Evolutionary conservation across 192 early-diverging fungal species (phyloP).

Genomic region (Gryganskiella cystojenkinii): DNA sequence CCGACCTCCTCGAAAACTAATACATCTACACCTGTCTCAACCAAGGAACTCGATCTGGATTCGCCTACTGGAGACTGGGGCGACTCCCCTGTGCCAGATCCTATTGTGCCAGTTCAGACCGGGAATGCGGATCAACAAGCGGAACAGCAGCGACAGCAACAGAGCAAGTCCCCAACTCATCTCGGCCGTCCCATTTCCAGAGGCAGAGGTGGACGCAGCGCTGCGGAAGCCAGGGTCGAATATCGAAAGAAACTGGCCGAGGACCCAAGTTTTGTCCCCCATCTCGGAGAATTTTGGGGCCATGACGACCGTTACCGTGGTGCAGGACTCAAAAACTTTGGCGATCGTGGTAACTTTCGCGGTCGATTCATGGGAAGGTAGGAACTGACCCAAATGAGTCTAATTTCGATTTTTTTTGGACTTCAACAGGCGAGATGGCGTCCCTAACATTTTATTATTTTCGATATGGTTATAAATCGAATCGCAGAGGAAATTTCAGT

Average conservation of each 20-base stretch:
- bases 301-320: constrained; percentile 68
- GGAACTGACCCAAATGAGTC: not conserved
- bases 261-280: constrained; percentile 66
- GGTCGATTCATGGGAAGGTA: constrained; percentile 53
- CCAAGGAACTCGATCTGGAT: constrained; percentile 5
- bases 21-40: not conserved
- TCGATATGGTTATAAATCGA: not conserved
- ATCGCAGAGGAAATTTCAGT: constrained; percentile 26
- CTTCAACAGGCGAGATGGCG: not conserved
- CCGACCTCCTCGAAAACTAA: not conserved
- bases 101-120: not conserved
- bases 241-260: constrained; percentile 65
- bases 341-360: constrained; percentile 42
- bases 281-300: constrained; percentile 67
- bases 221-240: constrained; percentile 57
- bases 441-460: not conserved
- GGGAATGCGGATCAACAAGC: not conserved
- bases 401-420: not conserved
- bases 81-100: constrained; percentile 21
- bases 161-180: constrained; percentile 23
- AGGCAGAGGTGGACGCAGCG: constrained; percentile 28
- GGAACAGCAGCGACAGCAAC: constrained; percentile 13
- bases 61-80: constrained; percentile 11
- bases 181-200: constrained; percentile 30
- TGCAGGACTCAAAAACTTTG: constrained; percentile 58